These are phyloP conservation scores for Gossypium trilobum DNA, from an alignment of 441 rosid genomes.

Conservation along the genomic window DNA sequence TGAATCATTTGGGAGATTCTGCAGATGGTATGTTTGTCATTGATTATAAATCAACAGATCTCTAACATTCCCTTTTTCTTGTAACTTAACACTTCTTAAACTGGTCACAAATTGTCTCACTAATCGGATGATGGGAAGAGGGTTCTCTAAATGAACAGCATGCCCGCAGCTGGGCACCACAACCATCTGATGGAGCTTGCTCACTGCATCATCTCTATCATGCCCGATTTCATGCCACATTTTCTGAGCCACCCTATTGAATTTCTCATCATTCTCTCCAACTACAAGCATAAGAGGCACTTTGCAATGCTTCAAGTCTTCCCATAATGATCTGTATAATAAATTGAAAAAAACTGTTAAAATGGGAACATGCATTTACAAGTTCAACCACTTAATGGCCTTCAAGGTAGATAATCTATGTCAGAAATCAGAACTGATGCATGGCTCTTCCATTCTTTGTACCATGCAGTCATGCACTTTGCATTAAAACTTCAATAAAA, in stretches of 20 bases:
- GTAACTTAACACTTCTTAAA: constrained; percentile 8
- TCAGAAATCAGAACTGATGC: not conserved
- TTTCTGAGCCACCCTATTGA: constrained; percentile 46
- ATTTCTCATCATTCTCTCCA: constrained; percentile 65
- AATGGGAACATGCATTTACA: not conserved
- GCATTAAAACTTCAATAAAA: not conserved
- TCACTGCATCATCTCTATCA: constrained; percentile 8
- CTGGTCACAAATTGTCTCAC: constrained; percentile 48
- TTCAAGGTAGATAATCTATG: not conserved
- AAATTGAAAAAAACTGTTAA: not conserved
- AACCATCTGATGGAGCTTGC: constrained; percentile 29
- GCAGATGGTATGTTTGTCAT: not conserved
- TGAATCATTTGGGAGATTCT: not conserved
- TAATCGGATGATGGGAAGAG: constrained; percentile 43
- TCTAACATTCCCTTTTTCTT: not conserved
- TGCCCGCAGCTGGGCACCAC: constrained; percentile 64
- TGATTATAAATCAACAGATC: not conserved
- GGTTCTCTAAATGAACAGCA: constrained; percentile 79
- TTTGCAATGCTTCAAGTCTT: constrained; percentile 52
- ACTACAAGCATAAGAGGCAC: constrained; percentile 48
- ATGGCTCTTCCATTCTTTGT: not conserved
- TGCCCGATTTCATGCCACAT: constrained; percentile 35
- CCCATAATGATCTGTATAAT: constrained; percentile 65
- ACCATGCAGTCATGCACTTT: not conserved
- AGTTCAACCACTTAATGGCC: not conserved